Evolutionary conservation across 2,329 filamentous ascomycete species (phyloP).

Genomic region (Hypoxylon sp.): DNA sequence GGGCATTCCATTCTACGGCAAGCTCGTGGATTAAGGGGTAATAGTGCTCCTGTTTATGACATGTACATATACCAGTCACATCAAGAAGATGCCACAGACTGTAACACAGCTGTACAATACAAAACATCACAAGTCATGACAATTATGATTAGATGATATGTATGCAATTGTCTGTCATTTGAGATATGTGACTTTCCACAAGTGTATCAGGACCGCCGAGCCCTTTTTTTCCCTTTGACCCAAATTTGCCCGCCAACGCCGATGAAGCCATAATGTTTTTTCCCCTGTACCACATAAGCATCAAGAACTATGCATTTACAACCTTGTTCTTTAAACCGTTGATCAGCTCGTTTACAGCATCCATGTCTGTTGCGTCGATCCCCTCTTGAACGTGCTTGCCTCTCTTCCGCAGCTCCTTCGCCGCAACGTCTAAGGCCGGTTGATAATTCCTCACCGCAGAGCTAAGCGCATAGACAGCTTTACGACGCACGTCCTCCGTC

Average conservation of each 20-base stretch:
- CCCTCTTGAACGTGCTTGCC: constrained; percentile 69
- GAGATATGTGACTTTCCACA: constrained; percentile 17
- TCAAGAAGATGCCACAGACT: constrained; percentile 35
- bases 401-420: constrained; percentile 70
- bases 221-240: constrained; percentile 34
- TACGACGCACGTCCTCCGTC: constrained; percentile 78
- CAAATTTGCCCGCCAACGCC: constrained; percentile 40
- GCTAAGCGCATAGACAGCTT: constrained; percentile 91
- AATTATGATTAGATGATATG: constrained; percentile 7
- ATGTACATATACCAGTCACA: constrained; percentile 42
- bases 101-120: constrained; percentile 52
- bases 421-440: constrained; percentile 79
- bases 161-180: constrained; percentile 5
- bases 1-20: constrained; percentile 87
- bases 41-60: constrained; percentile 29
- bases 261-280: constrained; percentile 34
- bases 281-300: not conserved
- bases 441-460: constrained; percentile 91
- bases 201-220: constrained; percentile 28
- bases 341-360: constrained; percentile 83
- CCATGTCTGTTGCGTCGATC: constrained; percentile 90
- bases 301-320: constrained; percentile 50
- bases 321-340: constrained; percentile 72
- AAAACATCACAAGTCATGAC: constrained; percentile 13
- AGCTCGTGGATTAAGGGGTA: constrained; percentile 62